These are phyloP conservation scores for Achaetomiella virescens DNA, from an alignment of 495 filamentous ascomycete species.

Conservation along the genomic window DNA sequence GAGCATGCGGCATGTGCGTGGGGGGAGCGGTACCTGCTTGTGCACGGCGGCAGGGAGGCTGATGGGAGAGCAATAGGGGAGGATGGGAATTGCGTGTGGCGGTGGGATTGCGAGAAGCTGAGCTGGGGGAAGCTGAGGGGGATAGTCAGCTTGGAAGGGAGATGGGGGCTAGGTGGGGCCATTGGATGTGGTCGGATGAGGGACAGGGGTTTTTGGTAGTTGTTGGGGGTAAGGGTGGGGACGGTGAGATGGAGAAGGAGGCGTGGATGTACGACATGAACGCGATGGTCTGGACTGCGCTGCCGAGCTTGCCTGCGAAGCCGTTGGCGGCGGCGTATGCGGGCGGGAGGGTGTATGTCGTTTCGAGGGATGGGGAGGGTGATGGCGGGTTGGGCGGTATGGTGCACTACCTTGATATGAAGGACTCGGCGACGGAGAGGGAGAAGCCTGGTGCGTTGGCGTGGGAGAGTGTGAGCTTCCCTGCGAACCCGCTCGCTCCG, in stretches of 20 bases:
- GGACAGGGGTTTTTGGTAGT: conserved; percentile 36
- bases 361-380: conserved; percentile 22
- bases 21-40: conserved; percentile 28
- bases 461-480: conserved; percentile 43
- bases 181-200: conserved; percentile 21
- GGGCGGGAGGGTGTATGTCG: conserved; percentile 39
- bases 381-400: conserved; percentile 32
- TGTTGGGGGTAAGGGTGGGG: conserved; percentile 31
- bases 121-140: conserved; percentile 27
- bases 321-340: conserved; percentile 34
- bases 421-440: conserved; percentile 25
- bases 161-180: conserved; percentile 21
- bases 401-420: conserved; percentile 39
- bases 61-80: conserved; percentile 25
- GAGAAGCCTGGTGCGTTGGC: conserved; percentile 20
- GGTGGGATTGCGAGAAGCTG: conserved; percentile 38
- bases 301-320: conserved; percentile 33
- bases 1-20: conserved; percentile 40
- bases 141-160: conserved; percentile 18
- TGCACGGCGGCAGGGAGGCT: conserved; percentile 42
- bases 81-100: conserved; percentile 42
- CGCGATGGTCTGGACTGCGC: conserved; percentile 37
- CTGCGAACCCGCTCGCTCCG: conserved; percentile 41
- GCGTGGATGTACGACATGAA: conserved; percentile 44
- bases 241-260: conserved; percentile 22